A percentile compares a stretch with the other conserved stretches of the same genome.
Conservation (phyloP, 1,284 basidiomycete species). For the Cutaneotrichosporon cutaneum region DNA sequence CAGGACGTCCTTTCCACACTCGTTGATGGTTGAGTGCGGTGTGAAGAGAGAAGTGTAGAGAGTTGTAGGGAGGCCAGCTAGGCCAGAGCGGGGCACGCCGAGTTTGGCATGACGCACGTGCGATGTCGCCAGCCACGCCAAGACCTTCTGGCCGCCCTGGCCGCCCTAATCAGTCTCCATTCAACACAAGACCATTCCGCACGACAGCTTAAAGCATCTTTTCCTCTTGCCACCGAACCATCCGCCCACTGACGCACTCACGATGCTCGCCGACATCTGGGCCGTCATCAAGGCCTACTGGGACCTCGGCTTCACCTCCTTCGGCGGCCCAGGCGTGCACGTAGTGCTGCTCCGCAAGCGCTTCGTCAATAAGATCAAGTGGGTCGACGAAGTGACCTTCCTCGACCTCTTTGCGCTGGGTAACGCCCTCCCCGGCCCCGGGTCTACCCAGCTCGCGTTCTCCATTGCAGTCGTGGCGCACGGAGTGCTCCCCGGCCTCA, state of each 20-base stretch:
- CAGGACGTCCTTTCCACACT: too few relatives aligned
- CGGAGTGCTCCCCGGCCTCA: constrained; percentile 48
- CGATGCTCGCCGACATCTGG: constrained; percentile 2
- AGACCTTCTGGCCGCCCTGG: too few relatives aligned
- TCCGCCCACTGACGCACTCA: neutral
- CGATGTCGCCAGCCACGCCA: neutral
- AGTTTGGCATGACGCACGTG: constrained; percentile 3
- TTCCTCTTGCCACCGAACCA: neutral
- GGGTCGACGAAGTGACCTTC: constrained; percentile 39
- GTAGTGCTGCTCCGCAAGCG: constrained; percentile 36
- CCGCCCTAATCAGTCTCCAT: too few relatives aligned
- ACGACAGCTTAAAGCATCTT: too few relatives aligned
- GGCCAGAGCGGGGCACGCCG: too few relatives aligned
- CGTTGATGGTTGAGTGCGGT: too few relatives aligned
- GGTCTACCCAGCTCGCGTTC: constrained; percentile 53
- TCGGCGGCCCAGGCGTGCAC: constrained; percentile 41
- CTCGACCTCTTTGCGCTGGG: constrained; percentile 54
- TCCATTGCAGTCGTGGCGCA: constrained; percentile 49
- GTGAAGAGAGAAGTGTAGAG: too few relatives aligned
- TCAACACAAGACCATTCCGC: too few relatives aligned
- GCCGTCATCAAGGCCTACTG: constrained; percentile 26
- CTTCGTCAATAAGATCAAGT: constrained; percentile 37
- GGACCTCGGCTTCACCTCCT: constrained; percentile 38
- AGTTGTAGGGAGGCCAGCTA: too few relatives aligned
- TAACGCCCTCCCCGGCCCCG: constrained; percentile 56